phyloP scores from a whole-genome alignment of 352 stramenopile species.

The Phytophthora rubi region DNA sequence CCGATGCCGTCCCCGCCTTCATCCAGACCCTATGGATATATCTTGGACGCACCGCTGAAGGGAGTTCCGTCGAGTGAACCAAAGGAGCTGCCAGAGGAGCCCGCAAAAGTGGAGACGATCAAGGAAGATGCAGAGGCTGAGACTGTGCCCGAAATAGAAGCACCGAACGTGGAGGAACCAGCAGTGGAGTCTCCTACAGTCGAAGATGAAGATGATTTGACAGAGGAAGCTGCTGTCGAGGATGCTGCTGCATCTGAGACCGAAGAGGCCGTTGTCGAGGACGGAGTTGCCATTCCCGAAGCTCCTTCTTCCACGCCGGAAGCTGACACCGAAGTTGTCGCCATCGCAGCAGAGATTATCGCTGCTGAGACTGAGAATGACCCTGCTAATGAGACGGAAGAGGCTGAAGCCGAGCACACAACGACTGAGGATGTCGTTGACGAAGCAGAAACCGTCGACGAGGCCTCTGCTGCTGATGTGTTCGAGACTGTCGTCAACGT shows the following conservation, averaged over 20 bases:
- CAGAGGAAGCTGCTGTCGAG: not conserved
- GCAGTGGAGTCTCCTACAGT: not conserved
- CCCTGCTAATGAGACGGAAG: not conserved
- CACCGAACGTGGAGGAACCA: not conserved
- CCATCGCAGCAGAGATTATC: too few relatives aligned
- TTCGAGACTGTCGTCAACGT: not conserved
- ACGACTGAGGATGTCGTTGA: not conserved
- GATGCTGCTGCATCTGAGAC: not conserved
- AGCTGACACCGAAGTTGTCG: too few relatives aligned
- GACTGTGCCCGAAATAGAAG: not conserved
- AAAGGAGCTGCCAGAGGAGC: not conserved
- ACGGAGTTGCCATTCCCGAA: too few relatives aligned
- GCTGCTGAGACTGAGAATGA: not conserved
- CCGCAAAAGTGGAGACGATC: not conserved
- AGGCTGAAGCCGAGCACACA: not conserved
- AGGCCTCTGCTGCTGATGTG: not conserved
- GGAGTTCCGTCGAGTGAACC: slow-evolving; percentile 23
- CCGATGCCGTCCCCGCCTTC: slow-evolving; percentile 15
- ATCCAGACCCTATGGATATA: slow-evolving; percentile 10
- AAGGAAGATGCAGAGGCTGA: slow-evolving; percentile 11
- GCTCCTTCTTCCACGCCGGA: too few relatives aligned
- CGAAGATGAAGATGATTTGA: not conserved
- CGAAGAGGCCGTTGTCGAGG: not conserved
- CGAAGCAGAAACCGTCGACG: not conserved
- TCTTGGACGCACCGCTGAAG: slow-evolving; percentile 20